Base-by-base conservation (phyloP, 1,284 basidiomycete genomes). In the Neolentinus lepideus region DNA sequence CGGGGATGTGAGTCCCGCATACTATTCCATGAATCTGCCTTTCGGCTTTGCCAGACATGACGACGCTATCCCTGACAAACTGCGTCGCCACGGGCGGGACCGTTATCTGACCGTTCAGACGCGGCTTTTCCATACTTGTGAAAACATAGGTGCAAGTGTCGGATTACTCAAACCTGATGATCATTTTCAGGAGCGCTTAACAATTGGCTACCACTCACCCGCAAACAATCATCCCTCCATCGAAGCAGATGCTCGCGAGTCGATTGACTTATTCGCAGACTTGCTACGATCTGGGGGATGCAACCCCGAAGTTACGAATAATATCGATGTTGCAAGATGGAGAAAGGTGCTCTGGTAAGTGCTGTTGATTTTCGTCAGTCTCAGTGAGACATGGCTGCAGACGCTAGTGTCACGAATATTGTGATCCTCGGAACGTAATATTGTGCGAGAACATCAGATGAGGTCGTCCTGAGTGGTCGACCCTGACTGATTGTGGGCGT, bases 311-410 rank as follows among this genome's bases (percentile, higher is more conserved):
- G 59, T 64, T 0, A 66, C 66, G 8, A 61, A 66, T 0, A 70
- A 78, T 55, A 73, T 78, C 25, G 71, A 75, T 56, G 60, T 71
- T 10, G 65, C 70, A 21, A 69, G 77, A 24, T 79, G 76, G 73
- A 63, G 69, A 51, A 80, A 80, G 60, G 69, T 73, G 29, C 59
- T 74, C 6, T 75, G 74, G 73, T 74, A 64, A 54, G 70, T 60
- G 24, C 26, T 45, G 16, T 12, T 22, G 4, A 25, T 25, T 22
- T 21, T 26, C 45, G 45, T 25, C 29, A 29, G n/a, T 22, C 22
- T 35, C 12, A 22, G 19, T 35, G 31, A 29, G 50, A 25, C 16
- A 11, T 51, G 50, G 22, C 21, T 11, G 22, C 16, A 31, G 24
- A 4, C n/a, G 9, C 9, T 25, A n/a, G n/a, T n/a, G n/a, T n/a